Conservation (phyloP, 768 basidiomycete genomes). For the Calvatia gigantea region DNA sequence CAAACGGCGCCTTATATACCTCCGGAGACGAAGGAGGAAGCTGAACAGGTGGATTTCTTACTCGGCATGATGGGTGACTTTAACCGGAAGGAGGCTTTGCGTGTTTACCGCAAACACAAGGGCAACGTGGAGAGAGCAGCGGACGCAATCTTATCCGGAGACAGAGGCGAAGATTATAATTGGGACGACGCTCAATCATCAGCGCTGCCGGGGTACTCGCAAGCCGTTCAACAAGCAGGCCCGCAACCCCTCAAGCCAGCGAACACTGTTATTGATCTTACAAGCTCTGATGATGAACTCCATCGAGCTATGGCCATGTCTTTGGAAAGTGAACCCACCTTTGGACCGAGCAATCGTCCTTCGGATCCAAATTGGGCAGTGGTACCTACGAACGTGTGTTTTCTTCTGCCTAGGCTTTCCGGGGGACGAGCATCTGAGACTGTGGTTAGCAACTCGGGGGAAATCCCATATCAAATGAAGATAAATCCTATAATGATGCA, state of each 20-base stretch:
- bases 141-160: conserved; percentile 50
- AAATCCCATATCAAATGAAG: conserved; percentile 43
- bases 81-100: conserved; percentile 44
- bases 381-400: conserved; percentile 61
- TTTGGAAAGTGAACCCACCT: conserved; percentile 35
- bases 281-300: conserved; percentile 23
- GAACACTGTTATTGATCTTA: conserved; percentile 54
- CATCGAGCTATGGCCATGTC: conserved; percentile 26
- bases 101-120: conserved; percentile 57
- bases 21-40: conserved; percentile 12
- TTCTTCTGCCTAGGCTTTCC: conserved; percentile 2
- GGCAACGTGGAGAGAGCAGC: conserved; percentile 57
- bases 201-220: conserved; percentile 18
- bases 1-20: conserved; percentile 10
- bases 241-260: conserved; percentile 22
- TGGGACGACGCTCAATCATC: conserved; percentile 13
- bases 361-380: conserved; percentile 68
- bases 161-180: conserved; percentile 35
- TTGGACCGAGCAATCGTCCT: conserved; percentile 59
- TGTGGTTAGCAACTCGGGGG: conserved; percentile 26
- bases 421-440: conserved; percentile 9
- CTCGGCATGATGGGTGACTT: conserved; percentile 21
- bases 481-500: conserved; percentile 62
- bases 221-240: conserved; percentile 17
- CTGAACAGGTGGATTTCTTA: conserved; percentile 5